phyloP scores from a whole-genome alignment of 78 protist species.

The Dictyostelium firmibasis region DNA sequence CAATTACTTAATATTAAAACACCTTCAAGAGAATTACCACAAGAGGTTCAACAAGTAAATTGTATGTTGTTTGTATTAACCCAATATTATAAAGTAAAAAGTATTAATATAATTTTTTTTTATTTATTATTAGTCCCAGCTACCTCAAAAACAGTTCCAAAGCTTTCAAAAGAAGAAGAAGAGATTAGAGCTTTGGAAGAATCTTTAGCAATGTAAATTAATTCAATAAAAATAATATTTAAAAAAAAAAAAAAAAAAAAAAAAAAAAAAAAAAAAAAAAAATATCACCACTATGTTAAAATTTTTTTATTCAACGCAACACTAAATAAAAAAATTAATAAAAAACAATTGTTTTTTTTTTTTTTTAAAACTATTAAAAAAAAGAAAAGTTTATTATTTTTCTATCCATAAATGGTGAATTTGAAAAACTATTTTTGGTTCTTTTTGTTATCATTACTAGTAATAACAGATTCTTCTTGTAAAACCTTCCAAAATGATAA shows the following conservation, averaged over 20 bases:
- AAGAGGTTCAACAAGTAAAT: neutral
- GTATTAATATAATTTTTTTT: too few relatives aligned
- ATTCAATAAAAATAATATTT: neutral
- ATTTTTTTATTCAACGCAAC: neutral
- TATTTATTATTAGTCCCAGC: conserved; percentile 6
- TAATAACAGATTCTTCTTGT: neutral
- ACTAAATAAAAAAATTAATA: neutral
- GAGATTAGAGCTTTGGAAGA: conserved; percentile 56
- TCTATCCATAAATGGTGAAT: neutral
- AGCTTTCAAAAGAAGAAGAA: conserved; percentile 55
- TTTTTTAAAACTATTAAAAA: neutral
- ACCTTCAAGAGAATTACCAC: conserved; percentile 37
- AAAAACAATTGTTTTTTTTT: neutral
- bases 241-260: neutral
- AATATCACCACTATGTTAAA: neutral
- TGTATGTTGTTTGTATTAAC: neutral
- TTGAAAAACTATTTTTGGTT: neutral
- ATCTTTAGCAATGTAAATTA: conserved; percentile 57
- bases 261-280: neutral
- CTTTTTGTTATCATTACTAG: neutral
- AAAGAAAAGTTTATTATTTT: neutral
- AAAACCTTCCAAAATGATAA: neutral
- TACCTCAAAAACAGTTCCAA: neutral
- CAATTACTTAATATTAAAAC: conserved; percentile 46
- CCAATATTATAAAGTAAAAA: too few relatives aligned